Base-by-base conservation (phyloP, 2,329 filamentous ascomycete genomes). In the Myotisia sp. region DNA sequence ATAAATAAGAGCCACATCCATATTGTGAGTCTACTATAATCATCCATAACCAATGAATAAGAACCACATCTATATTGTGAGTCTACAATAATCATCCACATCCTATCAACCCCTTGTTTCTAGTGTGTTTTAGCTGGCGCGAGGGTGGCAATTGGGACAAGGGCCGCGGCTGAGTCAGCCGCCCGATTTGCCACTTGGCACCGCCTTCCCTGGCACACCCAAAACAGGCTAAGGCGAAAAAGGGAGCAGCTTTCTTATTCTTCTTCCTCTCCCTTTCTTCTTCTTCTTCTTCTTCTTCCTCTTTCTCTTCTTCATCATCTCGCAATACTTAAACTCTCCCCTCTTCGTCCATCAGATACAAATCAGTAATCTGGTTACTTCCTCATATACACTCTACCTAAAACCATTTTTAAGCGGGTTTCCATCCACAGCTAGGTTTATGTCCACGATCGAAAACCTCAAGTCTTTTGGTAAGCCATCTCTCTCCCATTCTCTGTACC, bases 381-480 rank as follows among this genome's bases (percentile, higher is more conserved):
- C 9, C 19, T 24, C 9, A 7, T 26, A 16, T 26, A 1, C 40
- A 42, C 51, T 45, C 49, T 47, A 45, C 43, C 46, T 36, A 33
- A 48, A 37, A 50, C 49, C 48, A 52, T 49, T 55, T 55, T 55
- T 57, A 61, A 50, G 48, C 47, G 48, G 52, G 49, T 60, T 59
- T 69, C 68, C 64, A 58, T 56, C 71, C 76, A 75, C 73, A 70
- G 69, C 76, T 41, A 77, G 80, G 79, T 86, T 84, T 86, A 90
- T 90, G 83, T 90, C 83, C n/a, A n/a, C n/a, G 76, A 90, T 90
- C 81, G 81, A 90, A 85, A 92, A 92, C 75, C 80, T 92, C 68
- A 90, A 90, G 76, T 77, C 79, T 72, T 84, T 84, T 77, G 82
- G 82, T 90, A 68, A 59, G 81, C 70, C 37, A 24, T 40, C 46